These are phyloP conservation scores for Camellia lanceoleosa DNA, from an alignment of 148 eudicot species.

Conservation along the genomic window DNA sequence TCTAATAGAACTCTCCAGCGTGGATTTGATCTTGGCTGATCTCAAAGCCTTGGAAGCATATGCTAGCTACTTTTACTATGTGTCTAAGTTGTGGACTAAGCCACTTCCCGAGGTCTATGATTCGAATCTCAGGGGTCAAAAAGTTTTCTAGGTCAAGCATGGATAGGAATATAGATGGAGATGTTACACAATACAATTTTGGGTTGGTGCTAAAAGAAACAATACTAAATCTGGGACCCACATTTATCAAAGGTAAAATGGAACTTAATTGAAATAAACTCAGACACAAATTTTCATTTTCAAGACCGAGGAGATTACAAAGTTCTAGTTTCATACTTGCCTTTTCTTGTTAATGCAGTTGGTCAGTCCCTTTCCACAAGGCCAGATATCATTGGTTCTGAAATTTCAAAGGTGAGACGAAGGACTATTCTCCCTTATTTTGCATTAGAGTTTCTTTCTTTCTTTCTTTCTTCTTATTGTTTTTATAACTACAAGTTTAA, in stretches of 20 bases:
- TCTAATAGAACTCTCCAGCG: constrained; percentile 73
- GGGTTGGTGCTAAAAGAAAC: constrained; percentile 84
- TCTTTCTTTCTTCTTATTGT: not conserved
- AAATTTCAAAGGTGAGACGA: constrained; percentile 68
- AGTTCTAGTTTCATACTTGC: constrained; percentile 21
- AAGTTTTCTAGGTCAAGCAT: constrained; percentile 28
- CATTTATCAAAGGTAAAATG: constrained; percentile 78
- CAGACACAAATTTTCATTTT: not conserved
- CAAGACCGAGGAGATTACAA: not conserved
- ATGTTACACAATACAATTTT: constrained; percentile 44
- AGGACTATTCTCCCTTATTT: not conserved
- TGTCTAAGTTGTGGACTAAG: constrained; percentile 74
- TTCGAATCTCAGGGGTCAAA: constrained; percentile 50
- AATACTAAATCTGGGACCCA: constrained; percentile 80
- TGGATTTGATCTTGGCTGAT: constrained; percentile 83
- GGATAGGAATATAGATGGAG: constrained; percentile 30
- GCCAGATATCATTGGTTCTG: constrained; percentile 89
- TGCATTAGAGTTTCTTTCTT: not conserved
- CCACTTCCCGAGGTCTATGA: constrained; percentile 93
- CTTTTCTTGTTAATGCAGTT: constrained; percentile 55
- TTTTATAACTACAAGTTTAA: not conserved
- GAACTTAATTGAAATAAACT: constrained; percentile 1
- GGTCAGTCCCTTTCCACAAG: constrained; percentile 98
- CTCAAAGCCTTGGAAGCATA: constrained; percentile 70
- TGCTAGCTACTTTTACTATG: constrained; percentile 51